Base-by-base conservation (phyloP, 75 land plant species). In the Cunninghamia lanceolata region DNA sequence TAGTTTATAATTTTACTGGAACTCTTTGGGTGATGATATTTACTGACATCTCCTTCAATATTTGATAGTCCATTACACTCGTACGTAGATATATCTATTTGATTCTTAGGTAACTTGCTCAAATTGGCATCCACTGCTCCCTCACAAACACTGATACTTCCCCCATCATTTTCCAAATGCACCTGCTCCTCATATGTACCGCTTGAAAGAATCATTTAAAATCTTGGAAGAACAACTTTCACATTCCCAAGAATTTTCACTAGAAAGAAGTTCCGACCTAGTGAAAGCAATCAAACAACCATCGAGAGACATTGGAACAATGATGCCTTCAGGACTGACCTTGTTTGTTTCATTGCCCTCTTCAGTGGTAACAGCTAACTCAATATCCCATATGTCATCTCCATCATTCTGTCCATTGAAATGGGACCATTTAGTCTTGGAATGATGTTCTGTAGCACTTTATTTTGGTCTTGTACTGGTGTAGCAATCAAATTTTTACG, bases 211-310 rank as follows among this genome's bases (percentile, higher is more conserved):
- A 75, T 36, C 19, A 16, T 75, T 75, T 2, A 17, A 45, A 81
- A 28, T 43, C 34, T 45, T 28, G 25, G 86, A 34, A 45, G 19
- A 45, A 82, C 92, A 91, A 25, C 76, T 89, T 42, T 91, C 92
- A 87, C 92, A 91, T 17, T 75, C 89, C 92, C 92, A 91, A 19
- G 89, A 84, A 86, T 91, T 91, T 56, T n/a, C n/a, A n/a, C n/a
- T n/a, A n/a, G n/a, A n/a, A n/a, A n/a, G n/a, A n/a, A n/a, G n/a
- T n/a, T n/a, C n/a, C n/a, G n/a, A n/a, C n/a, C n/a, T 91, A 14
- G 91, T 91, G 78, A 91, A 91, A 43, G 78, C 89, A 71, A 76
- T 75, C 52, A 91, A 75, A 84, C 92, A 91, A 40, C 92, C 91
- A 76, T 91, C 92, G 7, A 91, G 84, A 35, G 92, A 87, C 89